Evolutionary conservation across 805 yeast species (phyloP).

Genomic region (Metschnikowia vanudenii): DNA sequence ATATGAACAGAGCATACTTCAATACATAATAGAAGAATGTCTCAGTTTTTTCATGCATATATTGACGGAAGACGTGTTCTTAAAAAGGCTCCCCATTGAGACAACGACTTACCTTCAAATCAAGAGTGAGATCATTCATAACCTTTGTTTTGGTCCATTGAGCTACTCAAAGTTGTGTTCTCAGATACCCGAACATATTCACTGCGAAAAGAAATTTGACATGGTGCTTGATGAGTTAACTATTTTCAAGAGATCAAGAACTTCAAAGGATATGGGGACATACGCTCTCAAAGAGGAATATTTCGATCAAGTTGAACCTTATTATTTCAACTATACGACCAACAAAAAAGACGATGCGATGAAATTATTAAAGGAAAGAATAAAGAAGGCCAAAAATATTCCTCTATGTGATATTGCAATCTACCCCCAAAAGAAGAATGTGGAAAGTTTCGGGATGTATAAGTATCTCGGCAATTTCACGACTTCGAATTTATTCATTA

Average conservation of each 20-base stretch:
- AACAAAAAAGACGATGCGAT: slow-evolving; percentile 86
- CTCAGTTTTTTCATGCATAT: slow-evolving; percentile 64
- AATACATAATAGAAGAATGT: slow-evolving; percentile 78
- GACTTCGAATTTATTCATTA: slow-evolving; percentile 50
- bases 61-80: slow-evolving; percentile 62
- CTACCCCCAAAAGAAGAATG: slow-evolving; percentile 47
- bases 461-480: slow-evolving; percentile 50
- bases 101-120: slow-evolving; percentile 52
- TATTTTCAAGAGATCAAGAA: slow-evolving; percentile 32
- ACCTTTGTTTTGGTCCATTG: slow-evolving; percentile 72
- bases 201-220: slow-evolving; percentile 73
- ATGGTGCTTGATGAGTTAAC: slow-evolving; percentile 36
- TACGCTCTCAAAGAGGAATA: slow-evolving; percentile 38
- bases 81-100: slow-evolving; percentile 48
- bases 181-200: slow-evolving; percentile 72
- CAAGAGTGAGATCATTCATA: slow-evolving; percentile 73
- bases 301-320: slow-evolving; percentile 51
- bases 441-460: slow-evolving; percentile 37
- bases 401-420: slow-evolving; percentile 51
- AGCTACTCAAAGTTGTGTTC: slow-evolving; percentile 67
- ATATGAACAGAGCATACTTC: slow-evolving; percentile 49
- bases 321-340: slow-evolving; percentile 71
- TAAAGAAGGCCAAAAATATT: slow-evolving; percentile 38
- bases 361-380: slow-evolving; percentile 51
- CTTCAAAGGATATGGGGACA: slow-evolving; percentile 36